A percentile compares a stretch with the other conserved stretches of the same genome.
Evolutionary conservation across 495 filamentous ascomycete genomes (phyloP).

Genomic region (Penicillium paxilli): DNA sequence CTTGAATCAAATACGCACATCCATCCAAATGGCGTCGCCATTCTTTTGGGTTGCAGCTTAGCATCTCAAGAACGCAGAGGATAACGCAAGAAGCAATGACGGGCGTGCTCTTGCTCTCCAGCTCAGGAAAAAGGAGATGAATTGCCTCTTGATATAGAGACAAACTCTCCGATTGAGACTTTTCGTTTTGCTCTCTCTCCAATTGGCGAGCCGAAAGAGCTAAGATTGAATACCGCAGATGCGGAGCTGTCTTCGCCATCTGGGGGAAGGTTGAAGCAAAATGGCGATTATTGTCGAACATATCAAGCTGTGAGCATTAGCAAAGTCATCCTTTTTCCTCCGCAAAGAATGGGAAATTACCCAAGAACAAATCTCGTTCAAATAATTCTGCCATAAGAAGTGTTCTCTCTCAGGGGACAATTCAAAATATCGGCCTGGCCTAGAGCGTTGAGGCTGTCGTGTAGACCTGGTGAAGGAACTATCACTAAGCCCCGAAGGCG

Average conservation of each 20-base stretch:
- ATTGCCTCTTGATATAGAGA: slow-evolving; percentile 47
- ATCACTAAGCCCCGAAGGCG: slow-evolving; percentile 7
- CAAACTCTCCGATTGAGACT: slow-evolving; percentile 40
- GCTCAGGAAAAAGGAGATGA: slow-evolving; percentile 35
- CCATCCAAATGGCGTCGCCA: slow-evolving; percentile 50
- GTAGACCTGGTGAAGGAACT: slow-evolving; percentile 1
- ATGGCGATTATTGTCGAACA: slow-evolving; percentile 46
- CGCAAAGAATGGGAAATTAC: slow-evolving; percentile 4
- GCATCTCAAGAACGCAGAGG: slow-evolving; percentile 44
- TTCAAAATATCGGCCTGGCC: slow-evolving; percentile 20
- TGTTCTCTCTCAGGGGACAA: slow-evolving; percentile 31
- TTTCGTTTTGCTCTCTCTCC: slow-evolving; percentile 37
- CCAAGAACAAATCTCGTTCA: slow-evolving; percentile 45
- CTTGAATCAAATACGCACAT: slow-evolving; percentile 43
- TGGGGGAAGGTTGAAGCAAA: slow-evolving; percentile 43
- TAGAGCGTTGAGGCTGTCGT: slow-evolving; percentile 5
- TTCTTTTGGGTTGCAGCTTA: slow-evolving; percentile 41
- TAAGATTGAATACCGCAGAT: slow-evolving; percentile 42
- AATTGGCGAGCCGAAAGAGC: slow-evolving; percentile 46
- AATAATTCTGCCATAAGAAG: slow-evolving; percentile 42
- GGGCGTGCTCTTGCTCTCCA: slow-evolving; percentile 38
- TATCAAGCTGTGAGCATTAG: slow-evolving; percentile 35
- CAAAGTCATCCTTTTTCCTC: background rate
- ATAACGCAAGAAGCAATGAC: slow-evolving; percentile 44
- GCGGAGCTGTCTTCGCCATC: slow-evolving; percentile 37